Evolutionary conservation across 2,329 filamentous ascomycete species (phyloP), one percentile per base, ranked within the genome.

Genomic region (Neocatenulostroma microsporum): DNA sequence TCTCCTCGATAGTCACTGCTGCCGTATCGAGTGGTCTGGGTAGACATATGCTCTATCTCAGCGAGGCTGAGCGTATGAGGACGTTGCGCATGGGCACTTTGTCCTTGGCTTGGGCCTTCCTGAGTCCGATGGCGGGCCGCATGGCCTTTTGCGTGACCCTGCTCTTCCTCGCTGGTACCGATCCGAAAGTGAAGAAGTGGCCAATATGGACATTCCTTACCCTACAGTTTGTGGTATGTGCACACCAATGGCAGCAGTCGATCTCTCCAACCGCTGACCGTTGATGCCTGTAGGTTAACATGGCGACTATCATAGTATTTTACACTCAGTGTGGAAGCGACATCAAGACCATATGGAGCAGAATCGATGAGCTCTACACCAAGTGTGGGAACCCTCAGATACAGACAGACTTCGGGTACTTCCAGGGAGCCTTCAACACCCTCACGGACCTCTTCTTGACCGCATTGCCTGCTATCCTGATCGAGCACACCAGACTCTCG

Each of bases 391-490:
- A 47, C 23, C 41, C 46, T 8, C 18, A 36, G 0, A 27, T 38
- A 12, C 42, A 46, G 30, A 46, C 45, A 4, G 19, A 45, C 25
- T 41, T 30, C 37, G 41, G 42, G 21, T 50, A 52, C 30, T 42
- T 47, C 12, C 40, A 46, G 28, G 44, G 45, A n/a, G 37, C 50
- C 4, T 45, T 55, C 36, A 58, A 58, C 33, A 53, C 51, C 15
- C 2, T 51, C 3, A 56, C 53, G 3, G 55, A 58, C 23, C 24
- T 46, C 13, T 57, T 49, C 37, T 34, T 58, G 21, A 52, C 55
- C 3, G 31, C 49, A 9, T 31, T 55, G 5, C 55, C 55, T 5
- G 55, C 53, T 2, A 27, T 57, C 4, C 34, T 58, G 15, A 53
- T 58, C n/a, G 35, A 49, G 21, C 50, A 53, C 29, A 51, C 53